These are phyloP conservation scores for Pisolithus microcarpus DNA, from an alignment of 768 basidiomycete species.

Conservation along the genomic window DNA sequence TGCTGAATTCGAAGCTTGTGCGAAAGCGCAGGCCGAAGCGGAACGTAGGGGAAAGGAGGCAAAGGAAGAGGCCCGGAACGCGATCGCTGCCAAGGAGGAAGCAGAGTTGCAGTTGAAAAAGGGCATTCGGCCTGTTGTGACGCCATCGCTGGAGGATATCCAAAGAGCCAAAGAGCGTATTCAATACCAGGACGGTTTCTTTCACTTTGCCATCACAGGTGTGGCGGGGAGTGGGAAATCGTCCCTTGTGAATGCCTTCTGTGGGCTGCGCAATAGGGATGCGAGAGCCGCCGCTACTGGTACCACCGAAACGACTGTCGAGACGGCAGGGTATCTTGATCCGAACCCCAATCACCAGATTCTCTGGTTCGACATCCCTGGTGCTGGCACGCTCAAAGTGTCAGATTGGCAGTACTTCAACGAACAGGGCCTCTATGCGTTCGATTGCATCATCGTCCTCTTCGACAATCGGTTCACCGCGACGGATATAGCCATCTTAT, in stretches of 20 bases:
- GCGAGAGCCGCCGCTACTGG: conserved; percentile 16
- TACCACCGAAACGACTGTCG: conserved; percentile 17
- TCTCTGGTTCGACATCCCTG: conserved; percentile 26
- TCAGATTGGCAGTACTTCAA: conserved; percentile 25
- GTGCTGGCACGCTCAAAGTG: conserved; percentile 19
- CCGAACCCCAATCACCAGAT: conserved; percentile 7
- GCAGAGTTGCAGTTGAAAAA: background rate
- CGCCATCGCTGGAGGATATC: conserved; percentile 12
- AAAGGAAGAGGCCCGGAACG: too few relatives aligned
- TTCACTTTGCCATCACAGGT: conserved; percentile 25
- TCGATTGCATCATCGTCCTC: conserved; percentile 12
- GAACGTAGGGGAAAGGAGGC: too few relatives aligned
- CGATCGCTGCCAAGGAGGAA: too few relatives aligned
- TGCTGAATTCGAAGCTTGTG: too few relatives aligned
- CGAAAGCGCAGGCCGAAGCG: too few relatives aligned
- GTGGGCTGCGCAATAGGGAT: conserved; percentile 15
- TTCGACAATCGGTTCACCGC: conserved; percentile 13
- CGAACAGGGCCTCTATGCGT: conserved; percentile 17
- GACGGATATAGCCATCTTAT: conserved; percentile 9
- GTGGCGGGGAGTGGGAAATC: conserved; percentile 22
- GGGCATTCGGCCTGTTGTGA: conserved; percentile 11
- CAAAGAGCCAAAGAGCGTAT: background rate
- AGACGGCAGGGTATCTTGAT: conserved; percentile 16
- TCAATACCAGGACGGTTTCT: conserved; percentile 11
- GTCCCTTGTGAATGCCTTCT: conserved; percentile 23